Evolutionary conservation across 2,329 filamentous ascomycete species (phyloP).

Genomic region (Diplodia mutila): DNA sequence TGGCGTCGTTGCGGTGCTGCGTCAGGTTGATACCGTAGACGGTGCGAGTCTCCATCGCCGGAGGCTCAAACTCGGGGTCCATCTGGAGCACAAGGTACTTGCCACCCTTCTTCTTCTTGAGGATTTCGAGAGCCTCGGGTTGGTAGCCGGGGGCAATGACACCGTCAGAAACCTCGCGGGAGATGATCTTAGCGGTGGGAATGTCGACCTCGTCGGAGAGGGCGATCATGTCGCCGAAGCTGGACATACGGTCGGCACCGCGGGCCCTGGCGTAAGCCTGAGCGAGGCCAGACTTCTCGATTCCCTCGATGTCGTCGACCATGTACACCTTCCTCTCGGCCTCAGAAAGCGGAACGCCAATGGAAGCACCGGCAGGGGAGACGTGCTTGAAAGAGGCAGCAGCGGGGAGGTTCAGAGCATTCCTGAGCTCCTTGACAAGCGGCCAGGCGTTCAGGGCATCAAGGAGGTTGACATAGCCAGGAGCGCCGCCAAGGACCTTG

Average conservation of each 20-base stretch:
- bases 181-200: slow-evolving; percentile 95
- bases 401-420: slow-evolving; percentile 82
- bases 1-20: slow-evolving; percentile 91
- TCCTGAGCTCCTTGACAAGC: slow-evolving; percentile 92
- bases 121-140: slow-evolving; percentile 81
- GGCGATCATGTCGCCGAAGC: slow-evolving; percentile 95
- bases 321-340: slow-evolving; percentile 98
- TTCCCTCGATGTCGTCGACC: slow-evolving; percentile 89
- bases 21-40: slow-evolving; percentile 88
- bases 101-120: slow-evolving; percentile 97
- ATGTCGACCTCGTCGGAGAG: slow-evolving; percentile 89
- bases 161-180: slow-evolving; percentile 95
- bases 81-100: slow-evolving; percentile 97
- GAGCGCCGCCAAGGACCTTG: slow-evolving; percentile 86
- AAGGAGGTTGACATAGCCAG: slow-evolving; percentile 96
- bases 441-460: slow-evolving; percentile 97
- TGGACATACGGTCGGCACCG: slow-evolving; percentile 97
- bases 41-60: slow-evolving; percentile 74
- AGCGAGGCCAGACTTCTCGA: slow-evolving; percentile 83
- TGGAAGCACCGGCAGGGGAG: slow-evolving; percentile 92
- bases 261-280: slow-evolving; percentile 95
- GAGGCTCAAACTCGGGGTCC: slow-evolving; percentile 83
- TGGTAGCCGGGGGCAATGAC: slow-evolving; percentile 90
- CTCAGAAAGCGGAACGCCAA: slow-evolving; percentile 82
- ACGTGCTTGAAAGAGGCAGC: slow-evolving; percentile 98